Evolutionary conservation across 1,284 basidiomycete genomes (phyloP).

Genomic region (Ganoderma lingzhi): DNA sequence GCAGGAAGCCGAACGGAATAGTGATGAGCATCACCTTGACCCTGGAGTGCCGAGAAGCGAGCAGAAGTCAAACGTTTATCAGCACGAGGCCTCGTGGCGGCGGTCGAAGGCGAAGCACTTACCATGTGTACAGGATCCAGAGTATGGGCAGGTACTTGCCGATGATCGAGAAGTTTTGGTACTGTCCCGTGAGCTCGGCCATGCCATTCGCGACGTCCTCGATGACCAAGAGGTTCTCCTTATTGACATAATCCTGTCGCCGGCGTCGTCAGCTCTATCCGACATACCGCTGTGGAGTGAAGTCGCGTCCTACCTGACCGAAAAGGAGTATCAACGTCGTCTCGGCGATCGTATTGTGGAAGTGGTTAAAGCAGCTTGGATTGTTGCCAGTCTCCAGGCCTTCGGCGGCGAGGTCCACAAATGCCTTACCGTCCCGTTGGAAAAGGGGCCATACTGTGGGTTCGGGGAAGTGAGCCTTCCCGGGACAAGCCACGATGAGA

Average conservation of each 20-base stretch:
- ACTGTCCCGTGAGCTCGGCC: conserved; percentile 45
- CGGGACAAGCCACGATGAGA: neutral
- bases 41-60: conserved; percentile 21
- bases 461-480: neutral
- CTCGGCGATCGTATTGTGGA: conserved; percentile 37
- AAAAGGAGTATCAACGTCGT: conserved; percentile 43
- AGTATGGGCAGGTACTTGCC: conserved; percentile 39
- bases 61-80: conserved; percentile 22
- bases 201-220: conserved; percentile 44
- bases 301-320: conserved; percentile 38
- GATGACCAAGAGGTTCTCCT: conserved; percentile 37
- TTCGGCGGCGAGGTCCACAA: conserved; percentile 27
- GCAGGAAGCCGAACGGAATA: conserved; percentile 35
- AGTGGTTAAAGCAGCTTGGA: conserved; percentile 33
- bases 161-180: conserved; percentile 38
- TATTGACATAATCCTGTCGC: conserved; percentile 38
- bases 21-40: conserved; percentile 36
- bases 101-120: conserved; percentile 7
- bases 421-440: conserved; percentile 30
- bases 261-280: neutral
- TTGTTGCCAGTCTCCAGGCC: conserved; percentile 21
- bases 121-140: conserved; percentile 43
- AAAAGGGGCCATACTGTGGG: conserved; percentile 34
- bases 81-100: conserved; percentile 8
- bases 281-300: neutral